A percentile compares a stretch with the other conserved stretches of the same genome.
Conservation (phyloP, 768 basidiomycete species). For the Lactarius sanguifluus region DNA sequence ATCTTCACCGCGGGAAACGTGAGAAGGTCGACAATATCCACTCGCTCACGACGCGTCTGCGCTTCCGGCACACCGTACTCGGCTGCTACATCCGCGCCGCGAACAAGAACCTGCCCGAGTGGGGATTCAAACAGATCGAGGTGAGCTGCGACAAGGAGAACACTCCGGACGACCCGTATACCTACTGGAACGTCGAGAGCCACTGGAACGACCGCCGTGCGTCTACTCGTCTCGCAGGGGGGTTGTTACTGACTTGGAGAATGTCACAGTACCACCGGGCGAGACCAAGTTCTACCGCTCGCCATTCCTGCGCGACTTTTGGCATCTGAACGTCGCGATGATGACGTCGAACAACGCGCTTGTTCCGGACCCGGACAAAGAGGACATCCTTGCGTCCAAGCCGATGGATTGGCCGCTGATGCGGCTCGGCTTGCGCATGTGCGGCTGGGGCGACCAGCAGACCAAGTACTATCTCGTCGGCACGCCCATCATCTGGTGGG, state of each 20-base stretch:
- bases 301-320: slow-evolving; percentile 95
- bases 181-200: slow-evolving; percentile 98
- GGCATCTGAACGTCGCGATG: slow-evolving; percentile 99
- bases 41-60: slow-evolving; percentile 85
- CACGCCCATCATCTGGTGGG: slow-evolving; percentile 94
- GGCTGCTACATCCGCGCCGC: slow-evolving; percentile 91
- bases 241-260: background rate
- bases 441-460: slow-evolving; percentile 88
- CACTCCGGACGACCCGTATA: slow-evolving; percentile 74
- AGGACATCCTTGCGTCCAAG: slow-evolving; percentile 92
- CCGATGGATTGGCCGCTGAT: slow-evolving; percentile 95
- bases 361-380: slow-evolving; percentile 96
- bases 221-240: slow-evolving; percentile 37
- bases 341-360: slow-evolving; percentile 99
- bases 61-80: slow-evolving; percentile 72
- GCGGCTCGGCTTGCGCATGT: slow-evolving; percentile 90
- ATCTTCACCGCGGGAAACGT: slow-evolving; percentile 64
- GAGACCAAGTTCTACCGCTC: slow-evolving; percentile 83
- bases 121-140: slow-evolving; percentile 99
- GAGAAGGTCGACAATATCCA: slow-evolving; percentile 68
- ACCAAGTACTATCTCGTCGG: slow-evolving; percentile 93
- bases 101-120: slow-evolving; percentile 88
- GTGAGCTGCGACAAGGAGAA: slow-evolving; percentile 92
- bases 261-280: slow-evolving; percentile 58
- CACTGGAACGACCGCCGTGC: slow-evolving; percentile 94